These are phyloP conservation scores for Rhynchosporium graminicola DNA, from an alignment of 2,329 filamentous ascomycete species.

Conservation along the genomic window DNA sequence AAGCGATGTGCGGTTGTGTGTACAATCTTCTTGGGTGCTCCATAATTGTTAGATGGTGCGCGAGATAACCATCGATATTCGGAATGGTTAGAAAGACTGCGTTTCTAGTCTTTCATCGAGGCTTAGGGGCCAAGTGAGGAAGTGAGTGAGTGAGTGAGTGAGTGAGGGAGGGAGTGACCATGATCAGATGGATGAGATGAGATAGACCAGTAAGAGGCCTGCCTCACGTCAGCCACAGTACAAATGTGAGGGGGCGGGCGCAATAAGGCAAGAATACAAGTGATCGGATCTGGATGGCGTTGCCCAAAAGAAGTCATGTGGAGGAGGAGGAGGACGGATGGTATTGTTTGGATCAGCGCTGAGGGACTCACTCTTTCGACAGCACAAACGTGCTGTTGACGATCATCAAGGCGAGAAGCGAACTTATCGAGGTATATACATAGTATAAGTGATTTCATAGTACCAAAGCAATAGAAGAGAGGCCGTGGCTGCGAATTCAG, in stretches of 20 bases:
- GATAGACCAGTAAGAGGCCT: conserved; percentile 10
- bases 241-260: background rate
- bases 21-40: too few relatives aligned
- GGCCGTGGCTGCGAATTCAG: too few relatives aligned
- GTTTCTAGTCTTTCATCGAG: background rate
- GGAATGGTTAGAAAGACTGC: conserved; percentile 23
- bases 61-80: conserved; percentile 7
- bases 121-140: background rate
- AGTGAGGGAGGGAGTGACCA: background rate
- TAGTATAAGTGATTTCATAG: too few relatives aligned
- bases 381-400: too few relatives aligned
- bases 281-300: background rate
- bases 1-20: too few relatives aligned
- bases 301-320: background rate
- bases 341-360: background rate
- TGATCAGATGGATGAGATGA: conserved; percentile 6
- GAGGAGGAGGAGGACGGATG: background rate
- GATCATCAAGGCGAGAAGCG: too few relatives aligned
- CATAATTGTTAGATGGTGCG: background rate
- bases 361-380: too few relatives aligned
- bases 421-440: too few relatives aligned
- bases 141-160: background rate
- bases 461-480: too few relatives aligned
- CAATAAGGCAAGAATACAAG: background rate
- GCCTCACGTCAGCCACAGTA: conserved; percentile 28